Percentiles rank a stretch among this genome's conserved stretches.
These are phyloP conservation scores for Raphidocelis subcapitata DNA, from an alignment of 139 green algal species.

Conservation along the genomic window DNA sequence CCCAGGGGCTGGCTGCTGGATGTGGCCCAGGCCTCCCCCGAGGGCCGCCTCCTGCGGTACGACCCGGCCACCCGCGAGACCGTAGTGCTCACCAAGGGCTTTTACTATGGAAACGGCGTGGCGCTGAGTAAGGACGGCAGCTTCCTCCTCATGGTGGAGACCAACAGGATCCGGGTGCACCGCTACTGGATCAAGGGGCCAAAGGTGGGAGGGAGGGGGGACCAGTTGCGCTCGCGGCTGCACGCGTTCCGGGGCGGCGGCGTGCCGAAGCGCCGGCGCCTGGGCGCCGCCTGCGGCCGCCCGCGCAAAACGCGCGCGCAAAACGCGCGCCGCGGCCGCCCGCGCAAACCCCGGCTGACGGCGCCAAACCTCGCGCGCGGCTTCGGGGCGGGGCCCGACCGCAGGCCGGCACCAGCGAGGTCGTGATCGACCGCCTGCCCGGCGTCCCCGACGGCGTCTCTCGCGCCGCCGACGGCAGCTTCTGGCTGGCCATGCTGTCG, in stretches of 20 bases:
- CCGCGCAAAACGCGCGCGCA: no score
- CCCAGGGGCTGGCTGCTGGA: slow-evolving; percentile 12
- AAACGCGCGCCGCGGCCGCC: no score
- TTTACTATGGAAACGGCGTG: slow-evolving; percentile 70
- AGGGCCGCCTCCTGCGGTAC: slow-evolving; percentile 58
- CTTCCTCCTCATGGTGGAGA: slow-evolving; percentile 53
- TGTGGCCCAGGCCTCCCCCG: slow-evolving; percentile 32
- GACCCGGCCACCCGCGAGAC: slow-evolving; percentile 34
- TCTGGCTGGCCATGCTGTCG: slow-evolving; percentile 48
- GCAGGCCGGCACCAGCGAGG: slow-evolving; percentile 39
- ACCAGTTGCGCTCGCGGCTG: no score
- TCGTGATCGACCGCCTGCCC: slow-evolving; percentile 40
- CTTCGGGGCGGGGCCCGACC: neutral
- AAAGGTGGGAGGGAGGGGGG: slow-evolving; percentile 9
- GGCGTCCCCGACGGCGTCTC: slow-evolving; percentile 58
- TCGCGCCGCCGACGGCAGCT: slow-evolving; percentile 35
- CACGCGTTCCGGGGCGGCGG: no score
- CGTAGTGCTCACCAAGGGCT: slow-evolving; percentile 32
- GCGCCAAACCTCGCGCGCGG: neutral
- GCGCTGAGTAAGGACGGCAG: slow-evolving; percentile 53
- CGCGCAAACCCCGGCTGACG: neutral
- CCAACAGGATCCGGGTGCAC: slow-evolving; percentile 34
- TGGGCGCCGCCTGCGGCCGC: no score
- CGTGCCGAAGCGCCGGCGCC: no score
- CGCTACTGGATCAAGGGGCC: slow-evolving; percentile 51